phyloP scores from a whole-genome alignment of 768 basidiomycete species.

The Termitomyces sp. region DNA sequence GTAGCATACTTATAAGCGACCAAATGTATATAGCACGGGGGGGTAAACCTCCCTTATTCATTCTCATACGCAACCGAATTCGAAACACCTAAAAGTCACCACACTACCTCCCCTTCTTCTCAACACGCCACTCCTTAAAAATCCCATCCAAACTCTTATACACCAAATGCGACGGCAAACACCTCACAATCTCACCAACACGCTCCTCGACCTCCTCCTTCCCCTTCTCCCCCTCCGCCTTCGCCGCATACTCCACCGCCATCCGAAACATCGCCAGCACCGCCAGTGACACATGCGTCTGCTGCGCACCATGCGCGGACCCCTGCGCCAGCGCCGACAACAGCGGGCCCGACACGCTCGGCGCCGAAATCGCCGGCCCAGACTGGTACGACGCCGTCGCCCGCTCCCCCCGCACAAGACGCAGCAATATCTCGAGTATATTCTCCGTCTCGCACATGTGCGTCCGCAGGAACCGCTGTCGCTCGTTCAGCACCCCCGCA shows the following conservation, averaged over 20 bases:
- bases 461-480: constrained; percentile 84
- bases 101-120: constrained; percentile 64
- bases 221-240: constrained; percentile 60
- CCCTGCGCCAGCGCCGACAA: constrained; percentile 65
- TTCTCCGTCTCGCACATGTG: constrained; percentile 86
- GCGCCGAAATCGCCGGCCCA: constrained; percentile 53
- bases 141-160: constrained; percentile 92
- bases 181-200: constrained; percentile 86
- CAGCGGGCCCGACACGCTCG: constrained; percentile 62
- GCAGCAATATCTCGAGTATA: constrained; percentile 86
- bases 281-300: constrained; percentile 92
- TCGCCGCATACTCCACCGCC: constrained; percentile 74
- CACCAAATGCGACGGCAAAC: constrained; percentile 79
- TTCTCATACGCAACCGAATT: no score
- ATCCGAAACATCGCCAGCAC: constrained; percentile 89
- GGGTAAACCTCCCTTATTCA: no score
- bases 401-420: constrained; percentile 87
- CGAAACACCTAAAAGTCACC: no score
- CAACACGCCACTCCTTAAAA: constrained; percentile 87
- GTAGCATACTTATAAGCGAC: no score
- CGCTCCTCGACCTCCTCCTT: constrained; percentile 68
- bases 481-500: constrained; percentile 66
- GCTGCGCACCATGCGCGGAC: constrained; percentile 79
- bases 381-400: constrained; percentile 66
- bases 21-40: no score